Conservation (phyloP, 1,139 yeast species). For the Petasospora rhodanensis region DNA sequence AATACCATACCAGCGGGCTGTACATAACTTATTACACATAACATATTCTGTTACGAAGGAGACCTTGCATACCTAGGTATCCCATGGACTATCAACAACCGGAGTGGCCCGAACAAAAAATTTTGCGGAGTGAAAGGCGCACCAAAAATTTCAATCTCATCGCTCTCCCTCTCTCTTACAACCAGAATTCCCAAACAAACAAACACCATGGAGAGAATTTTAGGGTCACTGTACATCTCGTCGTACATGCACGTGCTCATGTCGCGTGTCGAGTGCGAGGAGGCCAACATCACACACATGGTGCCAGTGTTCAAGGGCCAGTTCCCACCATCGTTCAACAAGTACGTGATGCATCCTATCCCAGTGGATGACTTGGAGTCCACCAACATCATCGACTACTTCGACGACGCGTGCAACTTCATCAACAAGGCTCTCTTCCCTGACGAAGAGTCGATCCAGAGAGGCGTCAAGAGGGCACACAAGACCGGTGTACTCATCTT, state of each 20-base stretch:
- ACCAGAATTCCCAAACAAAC: slow-evolving; percentile 5
- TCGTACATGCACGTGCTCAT: slow-evolving; percentile 50
- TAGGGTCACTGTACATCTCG: slow-evolving; percentile 65
- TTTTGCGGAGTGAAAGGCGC: no score
- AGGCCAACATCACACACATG: slow-evolving; percentile 59
- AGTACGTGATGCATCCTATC: slow-evolving; percentile 57
- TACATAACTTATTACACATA: neutral
- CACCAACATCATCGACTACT: slow-evolving; percentile 58
- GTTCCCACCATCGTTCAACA: slow-evolving; percentile 47
- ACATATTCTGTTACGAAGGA: no score
- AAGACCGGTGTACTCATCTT: slow-evolving; percentile 50
- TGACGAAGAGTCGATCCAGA: slow-evolving; percentile 27
- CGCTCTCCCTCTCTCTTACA: no score
- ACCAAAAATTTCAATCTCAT: slow-evolving; percentile 1
- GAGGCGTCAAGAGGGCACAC: slow-evolving; percentile 38
- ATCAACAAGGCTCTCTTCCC: slow-evolving; percentile 61
- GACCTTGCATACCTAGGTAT: no score
- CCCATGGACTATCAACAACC: no score
- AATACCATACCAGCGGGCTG: no score
- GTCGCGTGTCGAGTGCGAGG: slow-evolving; percentile 38
- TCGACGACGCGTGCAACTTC: slow-evolving; percentile 58
- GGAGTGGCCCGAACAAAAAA: no score
- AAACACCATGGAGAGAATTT: slow-evolving; percentile 36
- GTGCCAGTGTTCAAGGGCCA: slow-evolving; percentile 64
- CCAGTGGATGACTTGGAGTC: slow-evolving; percentile 62